Evolutionary conservation across 495 filamentous ascomycete species (phyloP), one percentile per base, ranked within the genome.

Genomic region (Penicillium riverlandense): DNA sequence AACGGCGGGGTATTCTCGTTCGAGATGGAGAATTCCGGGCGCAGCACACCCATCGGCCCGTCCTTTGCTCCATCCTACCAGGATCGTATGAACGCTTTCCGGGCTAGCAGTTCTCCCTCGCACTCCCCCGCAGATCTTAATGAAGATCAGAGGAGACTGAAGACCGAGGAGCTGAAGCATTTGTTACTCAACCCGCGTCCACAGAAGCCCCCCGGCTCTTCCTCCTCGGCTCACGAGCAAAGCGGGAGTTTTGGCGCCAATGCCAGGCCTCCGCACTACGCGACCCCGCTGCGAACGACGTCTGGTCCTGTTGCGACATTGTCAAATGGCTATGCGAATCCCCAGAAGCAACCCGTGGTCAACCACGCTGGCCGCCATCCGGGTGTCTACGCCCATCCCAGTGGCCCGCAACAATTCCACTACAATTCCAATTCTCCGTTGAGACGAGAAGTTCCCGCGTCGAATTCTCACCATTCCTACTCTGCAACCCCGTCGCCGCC

Each of bases 11-110:
- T 89, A 28, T 85, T 88, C 49, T 44, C 78, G 11, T 69, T 79
- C 44, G 88, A 90, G 48, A 66, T 88, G 43, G 82, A 86, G 48
- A 75, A 74, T 16, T 65, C 67, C 14, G 55, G 59, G 3, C 44
- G 38, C 13, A 59, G 67, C 10, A 64, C 66, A 9, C 61, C 70
- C 5, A 72, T 82, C 45, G 80, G 78, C 1, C 79, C 82, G 29
- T 72, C 82, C 4, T 85, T 86, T 58, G 82, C 82, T 1, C 78
- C 78, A 0, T 80, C 83, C 1, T 87, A 80, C 43, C 70, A 77
- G 14, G 78, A 85, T 41, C 75, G 80, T 29, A 80, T 85, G 61
- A 74, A 77, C 44, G 79, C 76, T 11, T 67, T 80, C 38, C 64
- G 68, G 13, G 55, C 67, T 13, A 48, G 61, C 22, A 62, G 52